These are phyloP conservation scores for Quercus parvula DNA, from an alignment of 306 rosid genomes.

Conservation along the genomic window DNA sequence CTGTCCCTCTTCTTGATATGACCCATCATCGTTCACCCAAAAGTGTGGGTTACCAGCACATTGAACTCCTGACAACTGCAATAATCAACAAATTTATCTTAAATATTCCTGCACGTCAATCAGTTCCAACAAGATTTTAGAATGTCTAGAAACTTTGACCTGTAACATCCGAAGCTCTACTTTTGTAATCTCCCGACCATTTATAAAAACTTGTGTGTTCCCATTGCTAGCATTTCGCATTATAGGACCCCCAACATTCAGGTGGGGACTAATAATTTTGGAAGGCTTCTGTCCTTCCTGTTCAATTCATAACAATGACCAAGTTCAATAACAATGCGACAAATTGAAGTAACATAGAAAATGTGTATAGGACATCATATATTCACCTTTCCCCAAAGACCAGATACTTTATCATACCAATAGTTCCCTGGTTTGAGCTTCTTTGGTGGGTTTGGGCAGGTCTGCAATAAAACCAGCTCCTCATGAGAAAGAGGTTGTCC, in stretches of 20 bases:
- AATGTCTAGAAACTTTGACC: slow-evolving; percentile 47
- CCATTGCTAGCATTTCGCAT: slow-evolving; percentile 85
- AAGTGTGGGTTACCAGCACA: slow-evolving; percentile 98
- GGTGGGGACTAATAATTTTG: slow-evolving; percentile 77
- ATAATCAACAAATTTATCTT: slow-evolving; percentile 9
- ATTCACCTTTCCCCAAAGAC: slow-evolving; percentile 99
- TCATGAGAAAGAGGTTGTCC: slow-evolving; percentile 74
- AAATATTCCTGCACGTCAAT: slow-evolving; percentile 8
- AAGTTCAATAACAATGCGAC: slow-evolving; percentile 17
- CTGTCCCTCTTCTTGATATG: slow-evolving; percentile 99
- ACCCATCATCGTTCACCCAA: slow-evolving; percentile 99
- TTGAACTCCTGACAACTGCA: slow-evolving; percentile 98
- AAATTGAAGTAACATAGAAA: not conserved
- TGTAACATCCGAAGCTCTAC: slow-evolving; percentile 97
- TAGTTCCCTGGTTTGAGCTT: slow-evolving; percentile 92
- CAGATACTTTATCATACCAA: slow-evolving; percentile 99
- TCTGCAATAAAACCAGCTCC: slow-evolving; percentile 65
- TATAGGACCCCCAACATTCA: slow-evolving; percentile 85
- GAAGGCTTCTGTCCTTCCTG: slow-evolving; percentile 99
- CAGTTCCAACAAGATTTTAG: slow-evolving; percentile 6
- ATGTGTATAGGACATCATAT: slow-evolving; percentile 17
- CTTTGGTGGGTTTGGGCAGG: slow-evolving; percentile 78
- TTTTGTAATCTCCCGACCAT: slow-evolving; percentile 93
- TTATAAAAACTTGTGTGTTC: slow-evolving; percentile 86
- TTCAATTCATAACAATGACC: slow-evolving; percentile 24